Percentiles rank a stretch among this genome's conserved stretches.
These are phyloP conservation scores for Suillus hirtellus DNA, from an alignment of 768 basidiomycete species.

Conservation along the genomic window DNA sequence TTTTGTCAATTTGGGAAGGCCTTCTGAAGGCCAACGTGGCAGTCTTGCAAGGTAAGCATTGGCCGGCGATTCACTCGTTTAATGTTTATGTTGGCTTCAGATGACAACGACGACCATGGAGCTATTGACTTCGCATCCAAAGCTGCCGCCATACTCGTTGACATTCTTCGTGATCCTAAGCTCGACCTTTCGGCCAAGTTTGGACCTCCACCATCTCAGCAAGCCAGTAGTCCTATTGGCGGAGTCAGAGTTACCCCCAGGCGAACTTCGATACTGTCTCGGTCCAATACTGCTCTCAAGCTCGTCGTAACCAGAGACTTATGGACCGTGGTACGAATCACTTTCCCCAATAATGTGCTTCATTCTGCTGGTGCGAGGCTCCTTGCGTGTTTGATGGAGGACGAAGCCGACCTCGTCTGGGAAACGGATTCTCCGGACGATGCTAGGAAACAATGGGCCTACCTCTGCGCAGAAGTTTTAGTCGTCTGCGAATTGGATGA, in stretches of 20 bases:
- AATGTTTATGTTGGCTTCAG: constrained; percentile 30
- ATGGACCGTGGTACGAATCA: constrained; percentile 48
- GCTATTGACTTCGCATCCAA: constrained; percentile 40
- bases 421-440: constrained; percentile 44
- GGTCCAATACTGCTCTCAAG: constrained; percentile 51
- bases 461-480: constrained; percentile 56
- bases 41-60: constrained; percentile 44
- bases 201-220: constrained; percentile 16
- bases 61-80: background rate
- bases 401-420: constrained; percentile 45
- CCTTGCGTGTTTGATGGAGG: constrained; percentile 48
- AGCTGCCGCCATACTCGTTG: constrained; percentile 44
- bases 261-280: constrained; percentile 15
- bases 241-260: constrained; percentile 10
- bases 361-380: constrained; percentile 46
- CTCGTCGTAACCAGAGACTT: constrained; percentile 58
- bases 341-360: constrained; percentile 45
- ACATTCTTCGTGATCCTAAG: constrained; percentile 48
- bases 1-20: constrained; percentile 58
- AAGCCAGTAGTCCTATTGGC: constrained; percentile 11
- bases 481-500: constrained; percentile 46
- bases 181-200: constrained; percentile 43
- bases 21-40: constrained; percentile 52
- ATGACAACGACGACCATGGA: constrained; percentile 42
- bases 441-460: constrained; percentile 58